Percentiles rank a stretch among this genome's conserved stretches.
These are phyloP conservation scores for Thalia dealbata DNA, from an alignment of 176 grass and related monocot species.

Conservation along the genomic window DNA sequence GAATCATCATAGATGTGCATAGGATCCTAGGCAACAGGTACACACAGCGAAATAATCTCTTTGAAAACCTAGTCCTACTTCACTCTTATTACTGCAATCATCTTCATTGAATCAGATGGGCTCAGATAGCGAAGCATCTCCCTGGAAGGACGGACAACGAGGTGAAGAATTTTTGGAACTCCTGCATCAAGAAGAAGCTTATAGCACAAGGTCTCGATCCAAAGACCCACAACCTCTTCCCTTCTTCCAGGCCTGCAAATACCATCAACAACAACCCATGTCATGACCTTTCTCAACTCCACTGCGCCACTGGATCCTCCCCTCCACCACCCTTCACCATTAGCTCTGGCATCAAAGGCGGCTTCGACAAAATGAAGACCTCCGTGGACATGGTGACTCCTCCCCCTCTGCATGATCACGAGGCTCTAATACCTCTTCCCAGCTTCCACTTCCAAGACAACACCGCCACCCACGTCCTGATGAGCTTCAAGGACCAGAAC, in stretches of 20 bases:
- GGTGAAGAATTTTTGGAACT: constrained; percentile 99
- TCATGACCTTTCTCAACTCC: constrained; percentile 20
- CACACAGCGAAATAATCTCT: background rate
- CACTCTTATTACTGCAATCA: background rate
- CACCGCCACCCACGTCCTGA: constrained; percentile 29
- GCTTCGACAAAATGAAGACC: constrained; percentile 24
- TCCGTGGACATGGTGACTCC: constrained; percentile 1
- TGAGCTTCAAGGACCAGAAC: constrained; percentile 46
- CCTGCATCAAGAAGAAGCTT: constrained; percentile 98
- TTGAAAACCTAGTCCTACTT: background rate
- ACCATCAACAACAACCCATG: background rate
- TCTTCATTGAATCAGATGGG: constrained; percentile 37
- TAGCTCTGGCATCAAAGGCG: constrained; percentile 52
- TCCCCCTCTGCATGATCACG: background rate
- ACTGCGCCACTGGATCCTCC: background rate
- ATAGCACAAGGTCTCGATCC: constrained; percentile 94
- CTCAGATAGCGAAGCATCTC: constrained; percentile 94
- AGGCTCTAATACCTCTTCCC: background rate
- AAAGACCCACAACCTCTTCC: constrained; percentile 90
- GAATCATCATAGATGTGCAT: constrained; percentile 88
- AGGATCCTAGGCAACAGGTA: constrained; percentile 92
- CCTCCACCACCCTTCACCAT: constrained; percentile 81
- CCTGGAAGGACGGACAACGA: constrained; percentile 95
- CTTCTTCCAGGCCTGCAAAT: constrained; percentile 32
- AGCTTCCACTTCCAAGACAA: constrained; percentile 44